These are phyloP conservation scores for Balamuthia mandrillaris DNA, from an alignment of 208 protist genomes.

Conservation along the genomic window DNA sequence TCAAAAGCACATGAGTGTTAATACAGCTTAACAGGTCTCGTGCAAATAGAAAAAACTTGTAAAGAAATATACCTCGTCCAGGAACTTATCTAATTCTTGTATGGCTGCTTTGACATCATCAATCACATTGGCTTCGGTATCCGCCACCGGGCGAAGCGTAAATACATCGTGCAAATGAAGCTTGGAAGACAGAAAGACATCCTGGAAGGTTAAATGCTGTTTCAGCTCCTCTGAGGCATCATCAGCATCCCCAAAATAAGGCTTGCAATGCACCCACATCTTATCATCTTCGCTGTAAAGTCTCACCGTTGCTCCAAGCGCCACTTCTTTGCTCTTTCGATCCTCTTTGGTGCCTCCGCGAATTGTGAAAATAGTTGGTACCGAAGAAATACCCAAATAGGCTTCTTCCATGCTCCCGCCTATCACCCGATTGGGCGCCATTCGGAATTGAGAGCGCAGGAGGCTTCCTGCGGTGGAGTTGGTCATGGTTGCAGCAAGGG, in stretches of 20 bases:
- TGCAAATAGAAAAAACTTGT: no score
- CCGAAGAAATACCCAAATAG: background rate
- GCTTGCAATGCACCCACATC: background rate
- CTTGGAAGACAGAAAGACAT: slow-evolving; percentile 10
- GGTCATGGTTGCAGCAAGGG: no score
- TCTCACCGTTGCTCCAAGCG: background rate
- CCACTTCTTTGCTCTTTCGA: background rate
- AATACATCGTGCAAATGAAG: background rate
- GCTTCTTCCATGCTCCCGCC: no score
- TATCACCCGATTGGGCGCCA: no score
- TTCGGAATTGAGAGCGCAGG: no score
- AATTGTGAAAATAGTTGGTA: background rate
- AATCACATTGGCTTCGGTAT: background rate
- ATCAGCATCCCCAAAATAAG: background rate
- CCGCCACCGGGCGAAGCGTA: background rate
- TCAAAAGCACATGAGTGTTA: no score
- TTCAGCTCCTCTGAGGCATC: background rate
- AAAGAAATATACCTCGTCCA: background rate
- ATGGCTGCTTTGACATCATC: background rate
- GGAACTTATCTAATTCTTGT: background rate
- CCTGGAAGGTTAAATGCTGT: slow-evolving; percentile 2
- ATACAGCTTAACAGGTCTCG: no score
- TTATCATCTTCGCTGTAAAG: background rate
- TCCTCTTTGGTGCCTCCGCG: slow-evolving; percentile 11
- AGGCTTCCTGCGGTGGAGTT: no score